Base-by-base conservation (phyloP, 345 rosid genomes). In the Eucalyptus pumila region DNA sequence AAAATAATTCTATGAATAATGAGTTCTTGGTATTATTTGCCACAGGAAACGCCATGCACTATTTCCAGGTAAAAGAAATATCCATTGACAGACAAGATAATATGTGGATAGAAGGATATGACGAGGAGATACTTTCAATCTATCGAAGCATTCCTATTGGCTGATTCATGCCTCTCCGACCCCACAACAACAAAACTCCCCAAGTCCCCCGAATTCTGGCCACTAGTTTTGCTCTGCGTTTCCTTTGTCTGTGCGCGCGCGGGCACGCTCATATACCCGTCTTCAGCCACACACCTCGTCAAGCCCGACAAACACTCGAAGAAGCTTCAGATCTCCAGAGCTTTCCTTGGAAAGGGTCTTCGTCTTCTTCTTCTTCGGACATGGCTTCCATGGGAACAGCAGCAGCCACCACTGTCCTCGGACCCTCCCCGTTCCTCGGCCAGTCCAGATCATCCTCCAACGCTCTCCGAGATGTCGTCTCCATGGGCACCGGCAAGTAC, bases 401-500 rank as follows among this genome's bases (percentile, higher is more conserved):
- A 45, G 94, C 94, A 93, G 94, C 99, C n/a, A 94, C 95, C 91
- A 91, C 97, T 90, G 90, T 92, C 54, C 93, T 96, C 34, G 91
- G 92, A 88, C 94, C 96, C 88, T 94, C 95, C 87, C 92, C 95
- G 51, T 96, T 96, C 91, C 96, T 97, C 88, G 98, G 98, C 88
- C 97, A 95, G 76, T 92, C 86, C 67, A 93, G 92, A 92, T 89
- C 96, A 40, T 93, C 72, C 91, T 94, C 91, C 16, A 96, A 96
- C 94, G 90, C 97, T 90, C 91, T 96, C 47, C 93, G 94, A 92
- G 96, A 96, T 93, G 95, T 89, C 91, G 96, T 96, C 90, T 88
- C 97, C 85, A 81, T 92, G 93, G 97, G 96, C 80, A 90, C 91
- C 89, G 93, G 91, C 91, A 97, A 94, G 80, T 97, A 92, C 96